Base-by-base conservation (phyloP, 192 early-diverging fungal genomes). In the Backusella mclennaniae region DNA sequence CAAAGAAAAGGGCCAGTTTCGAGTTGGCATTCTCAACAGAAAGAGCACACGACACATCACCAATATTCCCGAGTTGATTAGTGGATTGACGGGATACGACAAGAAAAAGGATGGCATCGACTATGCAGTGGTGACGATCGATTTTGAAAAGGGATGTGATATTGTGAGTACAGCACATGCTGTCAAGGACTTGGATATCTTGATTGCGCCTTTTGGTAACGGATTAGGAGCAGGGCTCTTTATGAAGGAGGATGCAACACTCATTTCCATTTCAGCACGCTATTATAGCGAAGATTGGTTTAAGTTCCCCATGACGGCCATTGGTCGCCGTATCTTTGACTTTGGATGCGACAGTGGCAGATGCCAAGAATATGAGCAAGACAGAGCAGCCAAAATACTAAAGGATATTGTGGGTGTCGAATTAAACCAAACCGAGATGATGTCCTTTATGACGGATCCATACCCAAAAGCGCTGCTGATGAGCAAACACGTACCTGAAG, bases 231-330 rank as follows among this genome's bases (percentile, higher is more conserved):
- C 81, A 19, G 81, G 69, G 5, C 15, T 83, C 6, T 83, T 83
- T 67, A 83, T 83, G 81, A 76, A 77, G 39, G 38, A 71, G 0
- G 67, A 79, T n/a, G 31, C 66, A 17, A 53, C 76, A 3, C 8
- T 83, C 0, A 36, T 83, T 1, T 73, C 73, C 1, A 79, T 83
- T 67, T 71, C 44, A 17, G 39, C 73, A n/a, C 35, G 77, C 19
- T 74, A 74, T 23, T 83, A 83, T 17, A 74, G 46, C 11, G 81
- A 83, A 33, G 41, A 69, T 17, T 83, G 81, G 81, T 83, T 83
- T 42, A 49, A 76, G 6, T 83, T 33, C 26, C 41, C 74, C 6
- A 73, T 79, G 74, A 76, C 77, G 19, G 74, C 69, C 2, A 70
- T 76, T n/a, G 81, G 81, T 6, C 44, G 73, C 4, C 69, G 81